Evolutionary conservation across 306 rosid species (phyloP).

Genomic region (Oxytropis ochrocephala): DNA sequence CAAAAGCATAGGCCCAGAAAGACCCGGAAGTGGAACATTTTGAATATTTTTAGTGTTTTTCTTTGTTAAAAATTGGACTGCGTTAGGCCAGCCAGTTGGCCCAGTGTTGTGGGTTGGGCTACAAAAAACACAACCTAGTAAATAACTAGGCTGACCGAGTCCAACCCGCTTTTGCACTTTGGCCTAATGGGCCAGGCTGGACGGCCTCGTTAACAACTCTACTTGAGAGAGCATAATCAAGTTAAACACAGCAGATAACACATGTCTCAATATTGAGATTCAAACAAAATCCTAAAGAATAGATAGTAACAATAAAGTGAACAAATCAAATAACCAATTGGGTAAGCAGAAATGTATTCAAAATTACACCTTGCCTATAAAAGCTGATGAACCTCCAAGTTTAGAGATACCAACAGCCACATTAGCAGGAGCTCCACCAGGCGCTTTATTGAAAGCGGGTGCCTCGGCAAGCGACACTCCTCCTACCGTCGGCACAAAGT

Average conservation of each 20-base stretch:
- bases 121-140: too few species aligned
- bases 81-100: too few species aligned
- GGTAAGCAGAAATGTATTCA: neutral
- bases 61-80: too few species aligned
- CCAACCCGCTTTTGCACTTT: too few species aligned
- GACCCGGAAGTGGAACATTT: too few species aligned
- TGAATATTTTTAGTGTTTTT: too few species aligned
- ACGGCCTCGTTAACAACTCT: neutral
- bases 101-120: too few species aligned
- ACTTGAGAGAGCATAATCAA: neutral
- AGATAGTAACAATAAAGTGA: neutral
- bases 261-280: neutral
- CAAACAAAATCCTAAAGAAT: neutral
- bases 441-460: slow-evolving; percentile 85
- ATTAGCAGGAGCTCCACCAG: slow-evolving; percentile 98
- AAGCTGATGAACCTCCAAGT: slow-evolving; percentile 80
- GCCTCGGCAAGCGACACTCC: slow-evolving; percentile 95
- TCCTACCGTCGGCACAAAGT: slow-evolving; percentile 77
- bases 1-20: too few species aligned
- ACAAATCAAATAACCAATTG: neutral
- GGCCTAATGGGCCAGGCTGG: too few species aligned
- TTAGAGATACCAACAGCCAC: slow-evolving; percentile 83
- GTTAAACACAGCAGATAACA: neutral
- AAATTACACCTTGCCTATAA: slow-evolving; percentile 71
- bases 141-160: too few species aligned